Base-by-base conservation (phyloP, 805 yeast species). In the Myxozyma neotropica region DNA sequence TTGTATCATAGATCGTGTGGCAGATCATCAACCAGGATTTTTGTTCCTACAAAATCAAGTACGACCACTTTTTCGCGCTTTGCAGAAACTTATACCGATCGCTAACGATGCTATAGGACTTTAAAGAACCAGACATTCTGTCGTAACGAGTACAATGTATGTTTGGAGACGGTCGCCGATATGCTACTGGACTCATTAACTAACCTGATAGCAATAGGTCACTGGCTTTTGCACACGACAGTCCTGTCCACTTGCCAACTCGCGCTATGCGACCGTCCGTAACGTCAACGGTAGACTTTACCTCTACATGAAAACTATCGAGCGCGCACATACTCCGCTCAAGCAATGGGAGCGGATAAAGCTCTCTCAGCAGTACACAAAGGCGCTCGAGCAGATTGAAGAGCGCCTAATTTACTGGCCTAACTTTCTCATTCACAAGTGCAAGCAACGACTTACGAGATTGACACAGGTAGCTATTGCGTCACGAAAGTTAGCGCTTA, bases 231-330 rank as follows among this genome's bases (percentile, higher is more conserved):
- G 99, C 74, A 83, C 86, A 56, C 84, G 99, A 70, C 91, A 86
- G 72, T 88, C 97, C 4, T 94, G 99, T 73, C 99, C 99, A 1
- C 78, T 94, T 61, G 99, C 99, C 26, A 94, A 90, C 73, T 89
- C 96, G 17, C 83, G 88, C 70, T 89, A 89, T 75, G 96, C 96
- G 33, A 89, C 96, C 0, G 89, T 89, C 46, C 87, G 89, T 71
- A 85, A 83, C 67, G 80, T 87, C 29, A 89, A 87, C 66, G 96
- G 96, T 5, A 83, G 83, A 71, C 75, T 90, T 49, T 89, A 89
- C 69, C 76, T 89, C 36, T 94, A 94, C 76, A 94, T 94, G 90
- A 94, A 94, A 74, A 94, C 98, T 1, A 96, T 95, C 0, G 99
- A 94, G 77, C 85, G 99, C 76, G 95, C 96, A 21, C 98, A 94